phyloP scores from a whole-genome alignment of 1,284 basidiomycete species.

The Puccinia sorghi region DNA sequence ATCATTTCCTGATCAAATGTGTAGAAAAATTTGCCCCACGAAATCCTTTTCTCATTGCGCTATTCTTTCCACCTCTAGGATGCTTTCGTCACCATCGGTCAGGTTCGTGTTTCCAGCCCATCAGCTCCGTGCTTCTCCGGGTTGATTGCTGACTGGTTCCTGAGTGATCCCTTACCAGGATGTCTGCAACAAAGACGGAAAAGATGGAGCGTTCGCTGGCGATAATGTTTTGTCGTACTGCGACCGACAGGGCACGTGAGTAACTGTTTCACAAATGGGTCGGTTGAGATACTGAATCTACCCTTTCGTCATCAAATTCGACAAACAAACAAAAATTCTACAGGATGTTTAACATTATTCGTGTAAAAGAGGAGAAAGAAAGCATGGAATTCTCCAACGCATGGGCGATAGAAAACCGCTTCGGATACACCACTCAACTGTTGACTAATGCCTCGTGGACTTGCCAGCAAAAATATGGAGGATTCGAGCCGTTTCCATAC shows the following conservation, averaged over 20 bases:
- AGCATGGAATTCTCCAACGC: constrained; percentile 29
- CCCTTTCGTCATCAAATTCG: neutral
- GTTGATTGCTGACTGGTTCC: neutral
- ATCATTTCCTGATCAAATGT: neutral
- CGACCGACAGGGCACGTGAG: constrained; percentile 50
- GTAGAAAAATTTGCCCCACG: neutral
- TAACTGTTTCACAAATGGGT: neutral
- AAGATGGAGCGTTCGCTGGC: constrained; percentile 37
- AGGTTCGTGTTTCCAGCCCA: constrained; percentile 19
- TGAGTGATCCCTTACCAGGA: constrained; percentile 25
- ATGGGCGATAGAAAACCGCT: constrained; percentile 38
- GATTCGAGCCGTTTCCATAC: constrained; percentile 47
- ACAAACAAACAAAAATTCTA: neutral
- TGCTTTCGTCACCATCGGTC: constrained; percentile 46
- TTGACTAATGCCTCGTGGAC: constrained; percentile 46
- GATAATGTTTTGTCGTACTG: constrained; percentile 47
- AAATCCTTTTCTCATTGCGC: neutral
- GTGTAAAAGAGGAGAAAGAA: constrained; percentile 41
- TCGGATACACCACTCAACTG: constrained; percentile 49
- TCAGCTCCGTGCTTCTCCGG: neutral
- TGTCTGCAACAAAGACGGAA: constrained; percentile 41
- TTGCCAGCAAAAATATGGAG: constrained; percentile 48
- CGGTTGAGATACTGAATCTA: neutral
- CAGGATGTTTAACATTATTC: constrained; percentile 49
- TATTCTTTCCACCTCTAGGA: constrained; percentile 18